Evolutionary conservation across 2,329 filamentous ascomycete genomes (phyloP), one percentile per base, ranked within the genome.

Genomic region (Penicillium sp.): DNA sequence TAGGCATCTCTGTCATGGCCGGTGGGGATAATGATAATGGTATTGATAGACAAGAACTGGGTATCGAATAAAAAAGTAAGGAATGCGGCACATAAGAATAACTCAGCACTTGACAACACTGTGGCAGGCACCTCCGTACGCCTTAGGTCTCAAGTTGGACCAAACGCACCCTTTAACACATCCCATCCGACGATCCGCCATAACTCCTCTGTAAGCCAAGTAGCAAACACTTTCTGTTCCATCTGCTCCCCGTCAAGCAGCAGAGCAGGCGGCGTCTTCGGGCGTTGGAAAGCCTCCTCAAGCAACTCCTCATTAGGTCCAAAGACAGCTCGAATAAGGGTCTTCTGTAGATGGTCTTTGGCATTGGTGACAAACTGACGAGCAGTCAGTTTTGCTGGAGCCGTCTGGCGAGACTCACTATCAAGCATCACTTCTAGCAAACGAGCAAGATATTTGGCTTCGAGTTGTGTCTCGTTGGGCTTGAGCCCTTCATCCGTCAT

Each of bases 121-220:
- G 27, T n/a, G 9, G 3, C 10, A 11, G 41, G n/a, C 36, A 16
- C 18, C 19, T 29, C n/a, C 13, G 33, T 28, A 3, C 25, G 2
- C 11, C 19, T 9, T 12, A 8, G 11, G 7, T 14, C 8, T 33
- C 14, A 49, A n/a, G 27, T 38, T 33, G 28, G 31, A 36, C 7
- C n/a, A 22, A 38, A 34, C 3, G 36, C 28, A 5, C 36, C 51
- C 43, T 29, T 51, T 38, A 72, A 34, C 43, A 69, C 50, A 41
- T 82, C 78, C 80, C 80, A 83, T 0, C 81, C 80, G 6, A 83
- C 58, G 45, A 82, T 59, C 44, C 71, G 65, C 81, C 81, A 84
- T 2, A 83, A 63, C 55, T 82, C 76, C 47, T 73, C 72, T 45
- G 74, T 72, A 56, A 81, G 83, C 77, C 79, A 81, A 13, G 79